These are phyloP conservation scores for Magnaporthiopsis poae DNA, from an alignment of 2,329 filamentous ascomycete species.

Conservation along the genomic window DNA sequence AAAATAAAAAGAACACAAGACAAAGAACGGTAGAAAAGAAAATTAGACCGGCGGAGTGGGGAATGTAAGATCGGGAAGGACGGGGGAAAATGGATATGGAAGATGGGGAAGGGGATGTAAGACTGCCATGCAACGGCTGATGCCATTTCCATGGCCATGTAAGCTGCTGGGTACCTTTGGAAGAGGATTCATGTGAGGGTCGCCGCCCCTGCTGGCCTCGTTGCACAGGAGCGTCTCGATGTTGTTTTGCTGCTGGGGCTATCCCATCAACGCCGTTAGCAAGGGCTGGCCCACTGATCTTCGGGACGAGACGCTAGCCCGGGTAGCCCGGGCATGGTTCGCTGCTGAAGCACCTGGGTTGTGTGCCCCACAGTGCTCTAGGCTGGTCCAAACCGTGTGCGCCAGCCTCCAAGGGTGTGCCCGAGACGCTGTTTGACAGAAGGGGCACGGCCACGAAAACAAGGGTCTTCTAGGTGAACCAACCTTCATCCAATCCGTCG, in stretches of 20 bases:
- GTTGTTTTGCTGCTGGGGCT: constrained; percentile 3
- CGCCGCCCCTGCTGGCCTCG: constrained; percentile 3
- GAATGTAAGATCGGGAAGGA: not conserved
- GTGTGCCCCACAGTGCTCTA: not conserved
- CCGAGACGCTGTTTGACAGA: not conserved
- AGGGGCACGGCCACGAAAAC: not conserved
- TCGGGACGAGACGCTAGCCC: not conserved
- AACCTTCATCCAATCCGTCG: constrained; percentile 5
- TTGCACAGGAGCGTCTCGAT: constrained; percentile 4
- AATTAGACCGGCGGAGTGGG: not conserved
- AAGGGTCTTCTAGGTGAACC: not conserved
- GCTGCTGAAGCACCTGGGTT: not conserved
- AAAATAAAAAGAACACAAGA: not conserved
- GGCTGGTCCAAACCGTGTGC: not conserved
- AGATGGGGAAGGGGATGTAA: not conserved
- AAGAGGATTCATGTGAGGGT: constrained; percentile 6
- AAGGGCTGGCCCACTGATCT: not conserved
- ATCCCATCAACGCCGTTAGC: not conserved
- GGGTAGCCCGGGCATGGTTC: not conserved
- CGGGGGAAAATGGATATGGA: not conserved
- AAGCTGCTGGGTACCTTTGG: constrained; percentile 2
- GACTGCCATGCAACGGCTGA: not conserved
- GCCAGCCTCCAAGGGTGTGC: not conserved
- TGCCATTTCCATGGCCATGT: not conserved
- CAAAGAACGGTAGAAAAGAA: not conserved